Conservation (phyloP, 208 protist species). For the Tetramitus jugosus region DNA sequence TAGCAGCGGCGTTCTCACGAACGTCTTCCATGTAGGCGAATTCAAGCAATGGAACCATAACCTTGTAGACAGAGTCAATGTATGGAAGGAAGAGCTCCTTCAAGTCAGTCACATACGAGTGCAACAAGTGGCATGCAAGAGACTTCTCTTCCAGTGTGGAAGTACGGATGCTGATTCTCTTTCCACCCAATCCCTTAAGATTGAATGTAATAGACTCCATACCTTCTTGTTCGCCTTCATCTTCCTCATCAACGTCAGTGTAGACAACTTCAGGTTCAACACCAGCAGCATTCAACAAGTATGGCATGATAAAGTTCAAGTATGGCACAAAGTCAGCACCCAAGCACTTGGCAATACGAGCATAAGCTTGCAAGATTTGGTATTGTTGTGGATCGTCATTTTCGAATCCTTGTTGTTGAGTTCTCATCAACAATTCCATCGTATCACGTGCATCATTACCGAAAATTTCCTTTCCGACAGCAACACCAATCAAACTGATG, state of each 20-base stretch:
- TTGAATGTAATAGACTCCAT: constrained; percentile 43
- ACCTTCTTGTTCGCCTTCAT: constrained; percentile 37
- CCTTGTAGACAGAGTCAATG: constrained; percentile 36
- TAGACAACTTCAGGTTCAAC: constrained; percentile 21
- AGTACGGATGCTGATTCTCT: constrained; percentile 44
- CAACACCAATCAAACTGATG: constrained; percentile 61
- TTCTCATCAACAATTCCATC: constrained; percentile 47
- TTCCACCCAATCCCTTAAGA: constrained; percentile 39
- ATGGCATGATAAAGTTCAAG: constrained; percentile 49
- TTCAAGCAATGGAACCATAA: constrained; percentile 49
- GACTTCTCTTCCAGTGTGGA: constrained; percentile 63
- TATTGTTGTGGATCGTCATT: constrained; percentile 60
- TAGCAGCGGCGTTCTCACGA: constrained; percentile 17
- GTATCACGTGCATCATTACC: constrained; percentile 51
- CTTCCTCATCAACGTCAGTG: constrained; percentile 17
- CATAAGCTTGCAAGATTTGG: constrained; percentile 55
- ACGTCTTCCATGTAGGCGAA: constrained; percentile 59
- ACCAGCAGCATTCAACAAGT: constrained; percentile 45
- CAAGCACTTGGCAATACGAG: constrained; percentile 57
- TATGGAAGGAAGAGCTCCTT: constrained; percentile 47
- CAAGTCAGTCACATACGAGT: constrained; percentile 44
- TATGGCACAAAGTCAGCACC: constrained; percentile 63
- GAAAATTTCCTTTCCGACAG: constrained; percentile 69
- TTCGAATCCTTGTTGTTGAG: constrained; percentile 33
- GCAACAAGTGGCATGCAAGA: constrained; percentile 50